phyloP scores from a whole-genome alignment of 2,329 filamentous ascomycete species.

The Ophiostoma australiae region DNA sequence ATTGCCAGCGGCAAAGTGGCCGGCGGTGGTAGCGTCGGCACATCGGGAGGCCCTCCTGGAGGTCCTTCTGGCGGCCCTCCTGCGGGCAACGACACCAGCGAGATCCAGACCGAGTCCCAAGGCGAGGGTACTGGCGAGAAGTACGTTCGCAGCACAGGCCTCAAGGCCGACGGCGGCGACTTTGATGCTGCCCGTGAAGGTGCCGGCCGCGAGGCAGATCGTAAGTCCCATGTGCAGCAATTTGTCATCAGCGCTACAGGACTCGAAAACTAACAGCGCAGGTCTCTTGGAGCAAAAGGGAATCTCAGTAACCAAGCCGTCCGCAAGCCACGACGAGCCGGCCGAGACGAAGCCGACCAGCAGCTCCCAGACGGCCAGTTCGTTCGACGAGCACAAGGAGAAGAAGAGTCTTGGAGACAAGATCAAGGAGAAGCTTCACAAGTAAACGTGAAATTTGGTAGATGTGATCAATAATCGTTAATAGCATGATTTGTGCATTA shows the following conservation, averaged over 20 bases:
- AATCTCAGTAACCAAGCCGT: conserved; percentile 33
- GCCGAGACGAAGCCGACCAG: conserved; percentile 25
- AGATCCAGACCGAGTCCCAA: conserved; percentile 33
- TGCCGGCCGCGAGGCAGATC: conserved; percentile 61
- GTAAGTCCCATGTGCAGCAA: conserved; percentile 36
- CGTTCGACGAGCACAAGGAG: conserved; percentile 18
- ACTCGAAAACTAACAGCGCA: conserved; percentile 28
- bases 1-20: not conserved
- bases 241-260: not conserved
- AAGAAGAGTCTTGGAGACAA: conserved; percentile 52
- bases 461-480: not conserved
- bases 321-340: conserved; percentile 13
- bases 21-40: not conserved
- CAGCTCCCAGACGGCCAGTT: not conserved
- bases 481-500: not conserved
- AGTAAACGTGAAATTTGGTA: not conserved
- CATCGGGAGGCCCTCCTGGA: not conserved
- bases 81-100: conserved; percentile 20
- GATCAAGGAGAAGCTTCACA: conserved; percentile 64
- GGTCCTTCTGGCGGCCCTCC: not conserved
- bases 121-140: conserved; percentile 51
- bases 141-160: conserved; percentile 53
- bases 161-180: conserved; percentile 61
- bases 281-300: conserved; percentile 52
- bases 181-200: conserved; percentile 61